Conservation (phyloP, 176 grass and related monocot species). For the Carex littledalei region DNA sequence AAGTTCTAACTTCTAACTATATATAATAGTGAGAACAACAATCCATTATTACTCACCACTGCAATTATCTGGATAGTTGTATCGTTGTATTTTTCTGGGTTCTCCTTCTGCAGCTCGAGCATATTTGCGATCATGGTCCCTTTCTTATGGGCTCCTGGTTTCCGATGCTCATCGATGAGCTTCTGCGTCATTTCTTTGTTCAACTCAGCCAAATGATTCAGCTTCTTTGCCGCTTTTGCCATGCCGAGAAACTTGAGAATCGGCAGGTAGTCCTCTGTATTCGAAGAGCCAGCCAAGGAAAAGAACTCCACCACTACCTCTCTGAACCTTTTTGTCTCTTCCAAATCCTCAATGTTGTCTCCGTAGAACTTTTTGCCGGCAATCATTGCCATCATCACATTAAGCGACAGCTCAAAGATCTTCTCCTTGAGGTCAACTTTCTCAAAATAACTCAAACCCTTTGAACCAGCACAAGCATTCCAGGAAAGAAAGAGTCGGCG, state of each 20-base stretch:
- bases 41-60: neutral
- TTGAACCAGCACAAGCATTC: neutral
- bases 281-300: neutral
- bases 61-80: neutral
- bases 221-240: neutral
- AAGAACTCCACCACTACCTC: neutral
- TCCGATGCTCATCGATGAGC: neutral
- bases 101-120: neutral
- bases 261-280: neutral
- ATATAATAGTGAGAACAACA: neutral
- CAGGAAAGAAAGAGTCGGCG: neutral
- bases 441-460: neutral
- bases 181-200: neutral
- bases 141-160: neutral
- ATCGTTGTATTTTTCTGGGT: neutral
- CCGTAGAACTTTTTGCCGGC: neutral
- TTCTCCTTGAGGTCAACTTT: neutral
- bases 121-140: neutral
- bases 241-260: neutral
- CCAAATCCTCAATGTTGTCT: neutral
- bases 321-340: neutral
- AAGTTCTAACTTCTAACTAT: neutral
- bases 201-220: neutral
- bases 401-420: slow-evolving; percentile 29
- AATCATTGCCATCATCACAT: slow-evolving; percentile 23